Base-by-base conservation (phyloP, 208 protist genomes). In the Leptomonas seymouri region DNA sequence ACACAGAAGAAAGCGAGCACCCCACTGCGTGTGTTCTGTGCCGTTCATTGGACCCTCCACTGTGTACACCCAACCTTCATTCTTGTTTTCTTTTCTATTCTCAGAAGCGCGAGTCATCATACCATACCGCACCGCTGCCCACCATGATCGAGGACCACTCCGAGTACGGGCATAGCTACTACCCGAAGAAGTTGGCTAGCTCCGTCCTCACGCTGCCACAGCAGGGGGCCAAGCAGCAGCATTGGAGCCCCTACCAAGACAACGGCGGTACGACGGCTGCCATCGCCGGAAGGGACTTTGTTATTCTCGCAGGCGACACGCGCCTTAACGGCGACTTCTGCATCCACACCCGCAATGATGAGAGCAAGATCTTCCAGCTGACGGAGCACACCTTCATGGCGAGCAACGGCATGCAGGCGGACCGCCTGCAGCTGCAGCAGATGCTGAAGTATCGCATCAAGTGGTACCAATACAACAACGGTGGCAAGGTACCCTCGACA, bases 251-350 rank as follows among this genome's bases (percentile, higher is more conserved):
- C 16, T 99, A 99, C 82, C 76, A 87, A 12, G 91, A 99, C 74
- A 99, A 99, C 63, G 96, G 97, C 48, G 97, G 98, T 45, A 99
- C 98, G 14, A 91, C 92, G 42, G 73, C 99, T 0, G 98, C 97
- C 44, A 97, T 99, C 58, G 93, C 94, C 14, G 99, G 99, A 15
- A 89, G 89, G 23, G 95, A 99, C 86, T 99, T 95, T 76, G 97
- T 96, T 42, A 86, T 99, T 28, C 71, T 99, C 53, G 99, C 98
- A 30, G 97, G 85, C 42, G 99, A 99, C 83, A 99, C 99, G 12
- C 93, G 99, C 48, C 79, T 99, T 74, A 98, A 94, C 75, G 87
- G 89, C 44, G 97, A 98, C 59, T 99, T 98, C 84, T 95, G 89
- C 70, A 98, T 99, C 61, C 82, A 94, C 69, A 97, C 97, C n/a